Evolutionary conservation across 2,329 filamentous ascomycete species (phyloP), one percentile per base, ranked within the genome.

Genomic region (Aspergillus caelatus): DNA sequence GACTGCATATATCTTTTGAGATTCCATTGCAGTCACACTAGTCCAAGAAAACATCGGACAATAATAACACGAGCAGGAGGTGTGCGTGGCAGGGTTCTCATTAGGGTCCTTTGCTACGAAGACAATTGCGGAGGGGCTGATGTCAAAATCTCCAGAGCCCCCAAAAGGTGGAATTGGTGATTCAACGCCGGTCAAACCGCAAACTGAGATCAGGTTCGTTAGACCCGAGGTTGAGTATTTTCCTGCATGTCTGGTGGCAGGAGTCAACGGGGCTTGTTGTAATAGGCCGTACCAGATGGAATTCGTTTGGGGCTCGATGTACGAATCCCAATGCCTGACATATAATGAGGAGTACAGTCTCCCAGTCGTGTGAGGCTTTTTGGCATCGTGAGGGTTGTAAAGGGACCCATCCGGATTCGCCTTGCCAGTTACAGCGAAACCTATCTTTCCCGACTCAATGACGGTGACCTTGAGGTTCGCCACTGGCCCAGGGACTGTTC

Each of bases 311-410:
- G 80, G 79, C 26, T 79, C 78, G 16, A 83, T 72, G 66, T 82
- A 85, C 7, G 78, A 72, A 67, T 85, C 84, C 84, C 84, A 85
- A 66, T 85, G 83, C 41, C 84, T 77, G 14, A 85, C 83, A 68
- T 82, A 85, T 21, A 84, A 75, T 10, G 78, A 81, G 23, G 82
- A 82, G 68, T 85, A 86, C 4, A 85, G 68, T 55, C 74, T 79
- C 2, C 81, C 84, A 2, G 80, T 81, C 19, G 78, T 82, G 26
- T 74, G 65, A 1, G 82, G 77, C 65, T 82, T 82, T 45, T 79
- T 78, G 6, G 78, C 80, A 63, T 82, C 81, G 57, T 84, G 80
- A 4, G 82, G 78, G 50, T 86, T 85, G 68, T 79, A 82, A 19
- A 85, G 73, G 50, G 79, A 79, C 19, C 82, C 82, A 67, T 84